phyloP scores from a whole-genome alignment of 208 protist genomes.

The Leishmania turanica region DNA sequence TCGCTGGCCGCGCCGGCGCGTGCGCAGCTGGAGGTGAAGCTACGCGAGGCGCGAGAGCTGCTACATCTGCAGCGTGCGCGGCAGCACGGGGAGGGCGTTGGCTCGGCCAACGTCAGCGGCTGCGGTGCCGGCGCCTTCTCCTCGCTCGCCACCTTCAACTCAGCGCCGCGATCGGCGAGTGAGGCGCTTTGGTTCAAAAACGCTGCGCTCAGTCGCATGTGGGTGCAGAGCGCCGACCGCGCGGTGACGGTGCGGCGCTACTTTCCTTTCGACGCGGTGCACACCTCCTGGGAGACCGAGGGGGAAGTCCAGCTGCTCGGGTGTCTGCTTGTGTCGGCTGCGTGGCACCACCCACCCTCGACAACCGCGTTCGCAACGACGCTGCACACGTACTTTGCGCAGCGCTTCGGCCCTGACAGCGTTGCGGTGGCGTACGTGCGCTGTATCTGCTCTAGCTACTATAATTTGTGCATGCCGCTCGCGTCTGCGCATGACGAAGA shows the following conservation, averaged over 20 bases:
- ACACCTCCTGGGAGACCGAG: slow-evolving; percentile 77
- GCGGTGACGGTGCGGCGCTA: slow-evolving; percentile 23
- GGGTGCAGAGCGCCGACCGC: slow-evolving; percentile 34
- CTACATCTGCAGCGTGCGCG: background rate
- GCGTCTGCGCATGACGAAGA: slow-evolving; percentile 12
- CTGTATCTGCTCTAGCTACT: slow-evolving; percentile 45
- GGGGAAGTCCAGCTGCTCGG: slow-evolving; percentile 82
- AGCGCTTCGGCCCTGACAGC: slow-evolving; percentile 62
- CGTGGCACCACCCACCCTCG: slow-evolving; percentile 36
- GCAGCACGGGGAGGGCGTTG: background rate
- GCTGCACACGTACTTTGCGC: slow-evolving; percentile 51
- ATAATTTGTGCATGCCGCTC: slow-evolving; percentile 33
- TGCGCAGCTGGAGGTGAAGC: slow-evolving; percentile 16
- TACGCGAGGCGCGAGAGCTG: slow-evolving; percentile 30
- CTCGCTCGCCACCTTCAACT: background rate
- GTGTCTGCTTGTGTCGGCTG: slow-evolving; percentile 65
- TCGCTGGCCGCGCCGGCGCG: slow-evolving; percentile 15
- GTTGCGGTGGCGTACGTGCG: slow-evolving; percentile 50
- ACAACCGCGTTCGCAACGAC: slow-evolving; percentile 16
- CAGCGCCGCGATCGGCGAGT: slow-evolving; percentile 19
- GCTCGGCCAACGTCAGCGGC: background rate
- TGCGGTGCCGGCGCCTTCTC: background rate
- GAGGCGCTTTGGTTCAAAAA: slow-evolving; percentile 35
- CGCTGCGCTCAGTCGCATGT: slow-evolving; percentile 41
- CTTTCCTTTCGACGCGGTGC: slow-evolving; percentile 63